phyloP scores from a whole-genome alignment of 2,329 filamentous ascomycete species.

The Ceratocystis destructans region DNA sequence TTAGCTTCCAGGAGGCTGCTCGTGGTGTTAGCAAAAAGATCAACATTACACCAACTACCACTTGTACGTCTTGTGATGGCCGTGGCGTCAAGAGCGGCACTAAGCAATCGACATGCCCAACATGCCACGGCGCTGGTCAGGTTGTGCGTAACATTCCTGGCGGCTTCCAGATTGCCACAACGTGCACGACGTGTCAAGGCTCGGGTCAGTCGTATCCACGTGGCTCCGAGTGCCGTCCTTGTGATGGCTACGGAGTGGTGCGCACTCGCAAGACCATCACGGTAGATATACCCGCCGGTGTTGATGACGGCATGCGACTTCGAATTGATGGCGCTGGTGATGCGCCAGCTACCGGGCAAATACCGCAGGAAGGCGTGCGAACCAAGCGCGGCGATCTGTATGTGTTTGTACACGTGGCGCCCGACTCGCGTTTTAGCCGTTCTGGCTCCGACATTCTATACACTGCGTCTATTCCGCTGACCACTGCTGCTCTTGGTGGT shows the following conservation, averaged over 20 bases:
- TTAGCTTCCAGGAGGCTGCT: slow-evolving; percentile 91
- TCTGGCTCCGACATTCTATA: slow-evolving; percentile 83
- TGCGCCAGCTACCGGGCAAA: slow-evolving; percentile 60
- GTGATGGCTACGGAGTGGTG: slow-evolving; percentile 69
- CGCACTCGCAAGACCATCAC: slow-evolving; percentile 71
- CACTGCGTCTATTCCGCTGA: slow-evolving; percentile 80
- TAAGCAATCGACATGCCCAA: slow-evolving; percentile 57
- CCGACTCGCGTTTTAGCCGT: slow-evolving; percentile 79
- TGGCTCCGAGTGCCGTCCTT: slow-evolving; percentile 68
- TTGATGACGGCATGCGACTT: slow-evolving; percentile 92
- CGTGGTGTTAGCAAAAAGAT: slow-evolving; percentile 86
- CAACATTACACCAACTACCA: slow-evolving; percentile 63
- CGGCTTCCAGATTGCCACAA: slow-evolving; percentile 91
- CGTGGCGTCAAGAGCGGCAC: slow-evolving; percentile 72
- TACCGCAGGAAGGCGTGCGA: slow-evolving; percentile 43
- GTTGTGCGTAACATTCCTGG: slow-evolving; percentile 80
- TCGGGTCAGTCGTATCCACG: slow-evolving; percentile 61
- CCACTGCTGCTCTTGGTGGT: slow-evolving; percentile 82
- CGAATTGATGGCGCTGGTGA: slow-evolving; percentile 78
- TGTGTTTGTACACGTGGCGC: slow-evolving; percentile 76
- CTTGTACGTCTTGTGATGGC: slow-evolving; percentile 72
- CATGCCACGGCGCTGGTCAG: slow-evolving; percentile 75
- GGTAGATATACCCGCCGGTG: slow-evolving; percentile 85
- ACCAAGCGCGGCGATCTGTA: slow-evolving; percentile 78
- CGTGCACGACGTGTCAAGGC: slow-evolving; percentile 69